Base-by-base conservation (phyloP, 2,329 filamentous ascomycete species). In the Xylariaceae sp. region DNA sequence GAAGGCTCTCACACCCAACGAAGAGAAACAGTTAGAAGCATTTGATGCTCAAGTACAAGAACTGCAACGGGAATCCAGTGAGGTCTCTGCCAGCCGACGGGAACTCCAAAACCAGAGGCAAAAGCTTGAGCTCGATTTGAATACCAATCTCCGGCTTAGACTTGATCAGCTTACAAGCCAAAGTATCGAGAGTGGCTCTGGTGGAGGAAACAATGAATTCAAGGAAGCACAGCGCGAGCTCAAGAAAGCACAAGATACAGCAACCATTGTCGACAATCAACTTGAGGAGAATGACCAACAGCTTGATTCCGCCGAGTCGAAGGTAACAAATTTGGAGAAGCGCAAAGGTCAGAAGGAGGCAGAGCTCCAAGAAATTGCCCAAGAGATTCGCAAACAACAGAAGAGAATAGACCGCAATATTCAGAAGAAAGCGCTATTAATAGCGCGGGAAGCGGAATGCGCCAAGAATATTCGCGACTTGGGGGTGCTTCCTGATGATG, bases 381-480 rank as follows among this genome's bases (percentile, higher is more conserved):
- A 77, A 42, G 79, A 80, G 25, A 93, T 97, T 53, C 85, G 92
- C 62, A 89, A 84, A 62, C 83, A 92, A 55, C 88, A 95, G 68
- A 91, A 91, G 67, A 80, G 80, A 39, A 88, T 97, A 75, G 91
- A 96, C 64, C 95, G 92, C 74, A 90, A 85, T 55, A 85, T 95
- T 61, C 86, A 91, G 57, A 89, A 90, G 67, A 93, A 92, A 64
- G 87, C 89, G 11, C 76, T 89, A 3, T 74, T 94, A 50, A 85
- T 81, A 14, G 79, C 84, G 38, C 86, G 90, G 62, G 84, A 88
- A 17, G 80, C 83, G 3, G 90, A 95, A 59, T 88, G 87, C 52
- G 84, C 84, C 49, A 86, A 89, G 61, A 92, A 91, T 53, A 97
- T 98, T 58, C 85, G 92, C 37, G 90, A 95, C 55, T 75, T 98